Evolutionary conservation across 116 monocot species (phyloP).

Genomic region (Phalaenopsis hybrid): DNA sequence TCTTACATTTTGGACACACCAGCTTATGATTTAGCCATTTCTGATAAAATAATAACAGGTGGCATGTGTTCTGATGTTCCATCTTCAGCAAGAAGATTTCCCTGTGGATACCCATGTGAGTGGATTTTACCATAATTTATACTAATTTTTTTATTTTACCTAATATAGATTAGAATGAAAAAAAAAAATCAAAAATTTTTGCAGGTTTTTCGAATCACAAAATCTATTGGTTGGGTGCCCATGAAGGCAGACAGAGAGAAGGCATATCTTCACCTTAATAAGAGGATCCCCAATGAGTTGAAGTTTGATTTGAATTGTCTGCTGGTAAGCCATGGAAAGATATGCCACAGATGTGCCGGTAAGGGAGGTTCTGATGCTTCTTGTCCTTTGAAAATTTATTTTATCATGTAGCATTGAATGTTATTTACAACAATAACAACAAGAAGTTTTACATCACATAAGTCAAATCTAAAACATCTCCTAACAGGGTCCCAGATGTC

Average conservation of each 20-base stretch:
- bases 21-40: neutral
- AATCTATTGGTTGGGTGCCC: constrained; percentile 73
- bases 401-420: too few relatives aligned
- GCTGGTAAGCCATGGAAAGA: constrained; percentile 74
- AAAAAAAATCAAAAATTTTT: neutral
- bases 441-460: too few relatives aligned
- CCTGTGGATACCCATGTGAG: constrained; percentile 91
- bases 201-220: constrained; percentile 75
- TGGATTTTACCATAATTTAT: constrained; percentile 7
- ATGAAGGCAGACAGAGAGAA: constrained; percentile 66
- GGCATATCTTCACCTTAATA: constrained; percentile 80
- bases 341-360: constrained; percentile 46
- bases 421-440: too few relatives aligned
- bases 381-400: constrained; percentile 39
- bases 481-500: too few relatives aligned
- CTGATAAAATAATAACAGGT: constrained; percentile 30
- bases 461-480: too few relatives aligned
- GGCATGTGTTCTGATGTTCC: constrained; percentile 90
- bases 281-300: constrained; percentile 62
- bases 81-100: constrained; percentile 83
- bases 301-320: constrained; percentile 94
- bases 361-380: constrained; percentile 24
- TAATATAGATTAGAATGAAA: neutral
- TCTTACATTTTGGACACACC: neutral
- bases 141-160: neutral